These are phyloP conservation scores for Suhomyces vadensis DNA, from an alignment of 805 yeast genomes.

Conservation along the genomic window DNA sequence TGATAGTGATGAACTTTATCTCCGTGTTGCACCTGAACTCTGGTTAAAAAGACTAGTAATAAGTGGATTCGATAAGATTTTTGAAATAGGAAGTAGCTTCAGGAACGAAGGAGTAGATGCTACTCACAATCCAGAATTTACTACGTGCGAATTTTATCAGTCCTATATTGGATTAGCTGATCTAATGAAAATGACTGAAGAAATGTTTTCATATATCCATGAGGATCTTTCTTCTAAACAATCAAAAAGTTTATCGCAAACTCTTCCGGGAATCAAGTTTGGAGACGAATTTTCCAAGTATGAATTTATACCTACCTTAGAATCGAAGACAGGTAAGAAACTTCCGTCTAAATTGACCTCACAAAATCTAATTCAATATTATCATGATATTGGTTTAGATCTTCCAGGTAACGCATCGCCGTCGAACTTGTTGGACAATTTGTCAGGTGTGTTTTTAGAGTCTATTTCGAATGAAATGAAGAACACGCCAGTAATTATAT, in stretches of 20 bases:
- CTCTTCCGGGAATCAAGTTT: constrained; percentile 23
- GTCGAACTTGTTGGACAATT: constrained; percentile 61
- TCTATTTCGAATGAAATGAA: constrained; percentile 46
- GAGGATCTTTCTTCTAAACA: constrained; percentile 21
- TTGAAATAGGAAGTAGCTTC: constrained; percentile 82
- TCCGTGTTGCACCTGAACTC: constrained; percentile 92
- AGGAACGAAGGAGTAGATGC: constrained; percentile 92
- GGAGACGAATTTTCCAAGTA: constrained; percentile 30
- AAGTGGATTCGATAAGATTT: constrained; percentile 83
- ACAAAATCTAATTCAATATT: constrained; percentile 43
- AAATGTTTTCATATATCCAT: constrained; percentile 48
- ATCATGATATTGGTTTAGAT: constrained; percentile 34
- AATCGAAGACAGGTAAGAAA: constrained; percentile 46
- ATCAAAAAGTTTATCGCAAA: not conserved
- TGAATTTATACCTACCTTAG: constrained; percentile 71
- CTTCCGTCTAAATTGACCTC: constrained; percentile 50
- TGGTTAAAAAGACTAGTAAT: constrained; percentile 87
- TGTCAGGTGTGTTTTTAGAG: constrained; percentile 66
- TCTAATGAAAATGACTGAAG: constrained; percentile 64
- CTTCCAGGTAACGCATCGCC: constrained; percentile 48
- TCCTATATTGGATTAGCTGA: constrained; percentile 66
- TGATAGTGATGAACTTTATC: constrained; percentile 41
- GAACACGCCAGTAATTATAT: constrained; percentile 65
- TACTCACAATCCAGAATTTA: constrained; percentile 93
- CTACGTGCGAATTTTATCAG: constrained; percentile 86